phyloP scores from a whole-genome alignment of 2,329 filamentous ascomycete genomes.

The Penicillium paneum region DNA sequence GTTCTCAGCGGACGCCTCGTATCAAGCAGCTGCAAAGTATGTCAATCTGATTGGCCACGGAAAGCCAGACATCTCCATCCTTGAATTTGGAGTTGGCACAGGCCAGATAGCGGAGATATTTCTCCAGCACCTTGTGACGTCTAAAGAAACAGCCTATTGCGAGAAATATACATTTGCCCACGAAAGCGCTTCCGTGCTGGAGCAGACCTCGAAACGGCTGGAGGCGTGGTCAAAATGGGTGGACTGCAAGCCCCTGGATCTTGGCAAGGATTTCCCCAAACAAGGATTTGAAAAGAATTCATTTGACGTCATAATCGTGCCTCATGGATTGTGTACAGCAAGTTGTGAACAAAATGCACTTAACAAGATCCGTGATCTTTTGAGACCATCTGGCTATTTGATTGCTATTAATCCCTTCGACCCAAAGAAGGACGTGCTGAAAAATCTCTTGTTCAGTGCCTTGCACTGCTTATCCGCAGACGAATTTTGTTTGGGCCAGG shows the following conservation, averaged over 20 bases:
- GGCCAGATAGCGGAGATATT: conserved; percentile 11
- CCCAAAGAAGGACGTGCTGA: conserved; percentile 2
- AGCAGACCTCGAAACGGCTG: neutral
- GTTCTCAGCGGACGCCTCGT: neutral
- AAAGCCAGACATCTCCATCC: conserved; percentile 23
- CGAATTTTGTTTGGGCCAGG: neutral
- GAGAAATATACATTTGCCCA: conserved; percentile 17
- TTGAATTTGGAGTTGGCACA: conserved; percentile 22
- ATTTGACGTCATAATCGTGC: conserved; percentile 20
- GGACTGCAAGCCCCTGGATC: conserved; percentile 10
- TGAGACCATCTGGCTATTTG: conserved; percentile 18
- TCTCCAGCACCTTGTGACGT: neutral
- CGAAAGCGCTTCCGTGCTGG: neutral
- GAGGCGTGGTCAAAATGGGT: conserved; percentile 10
- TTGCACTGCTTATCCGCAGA: conserved; percentile 7
- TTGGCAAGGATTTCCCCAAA: neutral
- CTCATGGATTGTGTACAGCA: conserved; percentile 15
- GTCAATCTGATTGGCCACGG: conserved; percentile 19
- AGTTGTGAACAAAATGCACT: conserved; percentile 7
- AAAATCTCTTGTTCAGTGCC: conserved; percentile 9
- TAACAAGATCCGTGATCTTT: conserved; percentile 12
- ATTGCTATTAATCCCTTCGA: conserved; percentile 13
- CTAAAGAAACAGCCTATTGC: conserved; percentile 2
- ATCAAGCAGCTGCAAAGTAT: conserved; percentile 12
- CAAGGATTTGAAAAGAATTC: conserved; percentile 4